Base-by-base conservation (phyloP, 805 yeast species). In the Yamadazyma ubonensis region DNA sequence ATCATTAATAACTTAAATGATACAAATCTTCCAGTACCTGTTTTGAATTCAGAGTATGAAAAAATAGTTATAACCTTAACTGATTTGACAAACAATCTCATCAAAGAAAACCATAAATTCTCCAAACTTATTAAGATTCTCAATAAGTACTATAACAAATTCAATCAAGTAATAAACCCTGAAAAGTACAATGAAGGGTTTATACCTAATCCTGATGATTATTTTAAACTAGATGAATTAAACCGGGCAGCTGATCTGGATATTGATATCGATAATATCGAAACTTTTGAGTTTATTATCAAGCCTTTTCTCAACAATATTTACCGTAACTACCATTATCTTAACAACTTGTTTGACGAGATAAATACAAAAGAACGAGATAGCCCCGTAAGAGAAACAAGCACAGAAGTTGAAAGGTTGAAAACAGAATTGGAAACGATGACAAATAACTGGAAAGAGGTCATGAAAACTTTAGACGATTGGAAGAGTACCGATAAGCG, bases 371-470 rank as follows among this genome's bases (percentile, higher is more conserved):
- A 33, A 11, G 34, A 31, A 14, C 36, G 28, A 14, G 35, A 21
- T n/a, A n/a, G n/a, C n/a, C n/a, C n/a, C 7, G 37, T 19, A 11
- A 16, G 25, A 11, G 33, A 38, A 10, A 26, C 36, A 17, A 44
- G 43, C 22, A 10, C 26, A 14, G 39, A 37, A 11, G 14, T 40
- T 12, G 38, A 36, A 29, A 26, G 26, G 14, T 52, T 67, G 36
- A 48, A 51, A 34, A 52, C 52, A n/a, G 73, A 70, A 37, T 56
- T 67, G 39, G 60, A 55, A 19, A 44, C 46, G 15, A 56, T 67
- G 35, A 54, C 54, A 11, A 50, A 54, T 27, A 68, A 65, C 40
- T 67, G 71, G 71, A 53, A 63, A 39, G 66, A 65, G 25, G 71
- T 74, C 0, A 52, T 65, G 41, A 55, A 54, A 33, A 61, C 70